Base-by-base conservation (phyloP, 2,329 filamentous ascomycete species). In the Neophaeococcomyces aloes region DNA sequence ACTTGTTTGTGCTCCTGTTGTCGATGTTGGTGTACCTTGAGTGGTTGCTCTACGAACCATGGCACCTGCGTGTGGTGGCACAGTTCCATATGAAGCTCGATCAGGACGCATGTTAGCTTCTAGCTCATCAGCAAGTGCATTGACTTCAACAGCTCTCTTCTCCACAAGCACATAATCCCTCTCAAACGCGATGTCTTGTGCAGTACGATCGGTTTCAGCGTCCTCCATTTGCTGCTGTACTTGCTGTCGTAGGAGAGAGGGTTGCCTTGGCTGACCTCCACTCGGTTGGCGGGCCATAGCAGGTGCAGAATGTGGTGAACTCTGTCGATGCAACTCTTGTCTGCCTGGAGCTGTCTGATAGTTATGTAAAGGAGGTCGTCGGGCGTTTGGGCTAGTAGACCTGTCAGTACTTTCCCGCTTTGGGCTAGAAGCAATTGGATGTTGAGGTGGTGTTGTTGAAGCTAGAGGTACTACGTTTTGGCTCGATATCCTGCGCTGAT, bases 121-220 rank as follows among this genome's bases (percentile, higher is more conserved):
- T 59, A 98, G 70, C 64, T 96, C 89, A 62, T 98, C 91, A 17
- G 91, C 91, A 57, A 98, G 83, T 2, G 91, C 91, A 61, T 98
- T 96, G 39, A 98, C 89, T 62, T 96, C 89, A 8, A 98, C 88
- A 15, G 87, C 83, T 52, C 83, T 80, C 68, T 95, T 94, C 66
- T 98, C 91, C 10, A 98, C 86, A 19, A 96, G 73, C 15, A 98
- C 89, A 56, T 96, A 98, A 53, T 96, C 91, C 52, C 89, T 79
- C 59, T 94, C 88, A 55, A 94, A 83, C 1, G 84, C 84, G 38
- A 93, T 79, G 51, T 96, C 89, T 56, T 94, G 85, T 2, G 85
- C 86, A 3, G 81, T 83, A 35, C 74, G 72, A 51, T 83, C 79
- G 31, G 71, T 70, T 38, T 72, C 72, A 39, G 69, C 66, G 35